These are phyloP conservation scores for Lepidium aucheri DNA, from an alignment of 345 rosid genomes.

Conservation along the genomic window DNA sequence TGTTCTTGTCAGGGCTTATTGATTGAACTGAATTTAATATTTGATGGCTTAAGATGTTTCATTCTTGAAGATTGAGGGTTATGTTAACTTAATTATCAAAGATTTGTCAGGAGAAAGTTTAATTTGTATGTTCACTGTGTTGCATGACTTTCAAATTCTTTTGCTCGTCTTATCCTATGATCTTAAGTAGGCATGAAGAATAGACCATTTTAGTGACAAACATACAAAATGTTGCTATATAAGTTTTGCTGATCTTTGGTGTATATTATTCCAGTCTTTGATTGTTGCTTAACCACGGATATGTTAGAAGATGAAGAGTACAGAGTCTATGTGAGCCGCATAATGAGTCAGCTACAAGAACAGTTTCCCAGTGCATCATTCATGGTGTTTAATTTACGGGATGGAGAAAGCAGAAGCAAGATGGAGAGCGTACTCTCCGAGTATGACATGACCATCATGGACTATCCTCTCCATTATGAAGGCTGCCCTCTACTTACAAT, in stretches of 20 bases:
- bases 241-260: constrained; percentile 13
- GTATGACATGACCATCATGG: constrained; percentile 73
- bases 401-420: constrained; percentile 44
- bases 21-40: neutral
- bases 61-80: neutral
- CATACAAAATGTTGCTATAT: constrained; percentile 1
- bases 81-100: neutral
- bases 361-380: constrained; percentile 54
- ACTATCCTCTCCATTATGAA: constrained; percentile 69
- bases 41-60: constrained; percentile 3
- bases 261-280: constrained; percentile 38
- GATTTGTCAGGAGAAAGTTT: neutral
- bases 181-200: neutral
- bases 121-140: neutral
- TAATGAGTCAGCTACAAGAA: constrained; percentile 47
- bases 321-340: constrained; percentile 42
- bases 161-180: neutral
- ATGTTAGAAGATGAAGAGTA: constrained; percentile 45
- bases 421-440: constrained; percentile 46
- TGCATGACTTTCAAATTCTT: neutral
- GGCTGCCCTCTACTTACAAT: constrained; percentile 69
- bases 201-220: neutral
- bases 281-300: constrained; percentile 57
- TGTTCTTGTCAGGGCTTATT: neutral
- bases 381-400: constrained; percentile 75